Base-by-base conservation (phyloP, 1,284 basidiomycete genomes). In the Thelephora terrestris region DNA sequence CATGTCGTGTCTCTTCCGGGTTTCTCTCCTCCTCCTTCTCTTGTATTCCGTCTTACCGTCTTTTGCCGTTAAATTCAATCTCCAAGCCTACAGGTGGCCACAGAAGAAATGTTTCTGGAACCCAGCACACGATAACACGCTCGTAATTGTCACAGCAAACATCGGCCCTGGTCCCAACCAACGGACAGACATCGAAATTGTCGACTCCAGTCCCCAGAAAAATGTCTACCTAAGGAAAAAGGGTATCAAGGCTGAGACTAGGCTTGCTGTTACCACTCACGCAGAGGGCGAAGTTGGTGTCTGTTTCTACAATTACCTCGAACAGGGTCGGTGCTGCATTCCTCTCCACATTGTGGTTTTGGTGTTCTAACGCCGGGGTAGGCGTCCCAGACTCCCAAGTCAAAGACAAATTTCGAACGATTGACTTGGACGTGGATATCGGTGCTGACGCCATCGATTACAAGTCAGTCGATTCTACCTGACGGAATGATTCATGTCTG, bases 401-500 rank as follows among this genome's bases (percentile, higher is more conserved):
- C 5, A 60, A 67, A 18, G 75, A 75, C 50, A 70, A 77, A 50
- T 68, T 73, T 29, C 75, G 89, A 29, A 76, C 85, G 20, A 70
- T 99, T 54, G 95, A 99, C 70, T 70, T 99, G 48, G 95, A 99
- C 62, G 82, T 98, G 38, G 96, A 99, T 62, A 95, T 99, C 65
- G 95, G 95, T 43, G 94, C 95, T 17, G 95, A 99, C 60, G 96
- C 96, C 0, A 85, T 98, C 37, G 96, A 99, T 68, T 99, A 99
- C 76, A 98, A 98, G 91, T 93, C 61, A 57, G 82, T 66, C 32
- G 9, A 25, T 34, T 29, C 24, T 32, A 40, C 34, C 10, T 3
- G n/a, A 14, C 29, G 4, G 27, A 3, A 32, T 32, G 6, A 18
- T 35, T 49, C 36, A 45, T 46, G n/a, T 50, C 35, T 32, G 12